Conservation (phyloP, 2,329 filamentous ascomycete genomes). For the Shiraia sp. region DNA sequence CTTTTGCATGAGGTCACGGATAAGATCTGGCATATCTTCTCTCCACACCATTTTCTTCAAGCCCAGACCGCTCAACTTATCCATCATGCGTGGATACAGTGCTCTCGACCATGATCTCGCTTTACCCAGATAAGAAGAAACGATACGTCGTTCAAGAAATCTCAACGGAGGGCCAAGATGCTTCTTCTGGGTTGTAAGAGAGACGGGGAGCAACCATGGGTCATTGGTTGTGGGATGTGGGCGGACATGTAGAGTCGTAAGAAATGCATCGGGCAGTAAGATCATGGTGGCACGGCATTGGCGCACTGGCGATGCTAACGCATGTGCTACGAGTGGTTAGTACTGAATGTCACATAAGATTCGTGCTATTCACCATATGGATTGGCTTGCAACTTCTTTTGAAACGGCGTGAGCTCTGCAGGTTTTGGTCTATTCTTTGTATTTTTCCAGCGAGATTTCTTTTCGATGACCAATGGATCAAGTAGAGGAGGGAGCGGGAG, state of each 20-base stretch:
- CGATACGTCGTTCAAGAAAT: slow-evolving; percentile 20
- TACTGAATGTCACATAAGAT: background rate
- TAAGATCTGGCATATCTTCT: slow-evolving; percentile 52
- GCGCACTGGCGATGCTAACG: slow-evolving; percentile 65
- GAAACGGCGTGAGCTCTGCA: slow-evolving; percentile 54
- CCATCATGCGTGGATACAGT: slow-evolving; percentile 33
- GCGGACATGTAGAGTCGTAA: slow-evolving; percentile 64
- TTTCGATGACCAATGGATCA: slow-evolving; percentile 47
- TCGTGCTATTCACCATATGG: slow-evolving; percentile 59
- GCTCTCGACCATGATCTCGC: slow-evolving; percentile 26
- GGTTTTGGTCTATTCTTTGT: slow-evolving; percentile 49
- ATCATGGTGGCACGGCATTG: slow-evolving; percentile 56
- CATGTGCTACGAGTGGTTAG: slow-evolving; percentile 54
- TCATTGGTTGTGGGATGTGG: slow-evolving; percentile 57
- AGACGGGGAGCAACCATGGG: slow-evolving; percentile 61
- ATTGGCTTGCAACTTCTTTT: slow-evolving; percentile 63
- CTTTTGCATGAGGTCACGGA: slow-evolving; percentile 45
- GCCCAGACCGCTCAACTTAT: slow-evolving; percentile 38
- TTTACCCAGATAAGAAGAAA: slow-evolving; percentile 21
- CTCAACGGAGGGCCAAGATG: slow-evolving; percentile 29
- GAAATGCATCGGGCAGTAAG: slow-evolving; percentile 63
- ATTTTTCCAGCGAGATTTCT: slow-evolving; percentile 42
- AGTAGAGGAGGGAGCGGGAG: slow-evolving; percentile 56
- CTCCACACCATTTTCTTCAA: slow-evolving; percentile 49
- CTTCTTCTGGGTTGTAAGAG: slow-evolving; percentile 25